Evolutionary conservation across 768 basidiomycete genomes (phyloP).

Genomic region (Cystobasidium ongulense): DNA sequence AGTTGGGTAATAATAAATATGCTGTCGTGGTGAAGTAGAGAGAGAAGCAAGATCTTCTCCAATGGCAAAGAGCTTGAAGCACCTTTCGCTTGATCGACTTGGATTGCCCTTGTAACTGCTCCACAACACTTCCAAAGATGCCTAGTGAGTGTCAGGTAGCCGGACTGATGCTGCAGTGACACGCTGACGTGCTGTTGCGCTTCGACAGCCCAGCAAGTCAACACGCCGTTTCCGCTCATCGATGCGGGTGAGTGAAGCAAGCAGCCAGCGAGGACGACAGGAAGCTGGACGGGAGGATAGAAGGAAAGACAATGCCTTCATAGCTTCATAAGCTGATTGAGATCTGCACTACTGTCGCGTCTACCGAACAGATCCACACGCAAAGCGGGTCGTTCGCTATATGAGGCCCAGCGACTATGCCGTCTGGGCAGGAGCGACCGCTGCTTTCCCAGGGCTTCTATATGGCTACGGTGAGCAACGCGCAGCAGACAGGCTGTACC

Average conservation of each 20-base stretch:
- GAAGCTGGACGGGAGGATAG: neutral
- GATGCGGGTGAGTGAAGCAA: conserved; percentile 52
- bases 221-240: conserved; percentile 73
- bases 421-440: conserved; percentile 69
- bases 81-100: neutral
- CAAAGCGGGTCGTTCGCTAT: conserved; percentile 74
- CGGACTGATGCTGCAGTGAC: neutral
- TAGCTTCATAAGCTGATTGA: neutral
- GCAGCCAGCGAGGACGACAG: neutral
- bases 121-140: neutral
- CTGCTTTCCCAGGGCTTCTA: conserved; percentile 68
- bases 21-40: neutral
- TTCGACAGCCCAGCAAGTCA: neutral
- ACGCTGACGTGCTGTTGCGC: neutral
- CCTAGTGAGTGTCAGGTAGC: neutral
- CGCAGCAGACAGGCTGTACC: conserved; percentile 1
- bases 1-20: neutral
- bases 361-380: conserved; percentile 63
- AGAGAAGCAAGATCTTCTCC: neutral
- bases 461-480: conserved; percentile 66
- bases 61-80: neutral
- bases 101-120: neutral
- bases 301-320: neutral
- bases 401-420: conserved; percentile 81
- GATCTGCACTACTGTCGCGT: too few species aligned